phyloP scores from a whole-genome alignment of 495 filamentous ascomycete species.

The Immersiella caudata region DNA sequence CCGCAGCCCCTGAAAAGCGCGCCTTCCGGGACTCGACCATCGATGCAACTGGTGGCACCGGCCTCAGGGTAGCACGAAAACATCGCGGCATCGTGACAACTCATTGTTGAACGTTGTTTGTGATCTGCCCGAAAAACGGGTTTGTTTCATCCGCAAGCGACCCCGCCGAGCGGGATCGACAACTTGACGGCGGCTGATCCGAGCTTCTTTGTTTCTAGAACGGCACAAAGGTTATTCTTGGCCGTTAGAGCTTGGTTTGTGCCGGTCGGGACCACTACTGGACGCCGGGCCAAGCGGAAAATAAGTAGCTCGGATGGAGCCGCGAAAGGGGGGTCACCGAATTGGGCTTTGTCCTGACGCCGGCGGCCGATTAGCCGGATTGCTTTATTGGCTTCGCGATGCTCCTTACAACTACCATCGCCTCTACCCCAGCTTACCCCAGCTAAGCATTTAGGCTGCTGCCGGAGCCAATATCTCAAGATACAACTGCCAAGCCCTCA shows the following conservation, averaged over 20 bases:
- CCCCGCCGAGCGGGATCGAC: no score
- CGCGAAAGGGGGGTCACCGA: not conserved
- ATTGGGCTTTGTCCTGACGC: not conserved
- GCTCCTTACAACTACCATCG: not conserved
- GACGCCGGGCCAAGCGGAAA: not conserved
- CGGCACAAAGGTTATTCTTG: not conserved
- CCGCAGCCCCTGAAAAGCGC: no score
- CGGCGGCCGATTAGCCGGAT: slow-evolving; percentile 19
- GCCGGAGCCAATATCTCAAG: slow-evolving; percentile 19
- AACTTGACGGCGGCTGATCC: not conserved
- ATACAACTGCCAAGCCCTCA: slow-evolving; percentile 23
- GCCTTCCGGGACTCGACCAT: no score
- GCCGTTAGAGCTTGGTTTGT: not conserved
- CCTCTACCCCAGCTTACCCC: slow-evolving; percentile 14
- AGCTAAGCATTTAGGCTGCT: slow-evolving; percentile 24
- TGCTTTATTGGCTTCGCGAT: not conserved
- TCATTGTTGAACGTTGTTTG: no score
- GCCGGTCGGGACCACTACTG: not conserved
- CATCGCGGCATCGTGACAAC: no score
- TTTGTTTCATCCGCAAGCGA: no score
- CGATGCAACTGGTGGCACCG: no score
- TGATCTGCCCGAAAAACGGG: no score
- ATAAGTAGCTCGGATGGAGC: not conserved
- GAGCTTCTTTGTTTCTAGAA: not conserved
- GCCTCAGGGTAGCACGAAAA: no score